Evolutionary conservation across 768 basidiomycete species (phyloP), one percentile per base, ranked within the genome.

Genomic region (Filobasidium floriforme): DNA sequence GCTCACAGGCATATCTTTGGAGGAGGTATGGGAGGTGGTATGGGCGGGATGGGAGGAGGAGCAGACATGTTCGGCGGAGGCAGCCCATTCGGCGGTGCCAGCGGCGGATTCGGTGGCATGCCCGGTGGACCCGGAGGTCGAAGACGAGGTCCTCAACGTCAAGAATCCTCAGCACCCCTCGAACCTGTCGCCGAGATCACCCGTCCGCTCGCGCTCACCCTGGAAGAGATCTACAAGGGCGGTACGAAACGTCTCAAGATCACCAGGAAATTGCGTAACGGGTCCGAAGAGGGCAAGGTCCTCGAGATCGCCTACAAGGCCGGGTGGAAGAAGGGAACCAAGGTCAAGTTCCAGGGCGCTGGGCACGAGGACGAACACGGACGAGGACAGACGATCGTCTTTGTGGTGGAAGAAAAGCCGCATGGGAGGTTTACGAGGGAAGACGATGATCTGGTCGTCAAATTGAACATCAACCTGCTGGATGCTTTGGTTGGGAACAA

Each of bases 191-290:
- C 71, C 10, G 80, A 94, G 75, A 86, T 92, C 76, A 85, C 82
- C 19, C 86, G 87, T 44, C 90, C 92, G 0, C 85, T 98, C 69
- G 84, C 89, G 75, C 92, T 97, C 74, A 86, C 91, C n/a, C 86
- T 99, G 69, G 94, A 98, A 80, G 96, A 99, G 78, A 85, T 99
- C 4, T 98, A 97, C 86, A 92, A 90, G 79, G 94, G 96, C 80
- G 81, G 87, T 1, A 86, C 86, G 28, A 99, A 97, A 79, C 89
- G 86, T 72, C 84, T 99, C 61, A 92, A 91, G 77, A 85, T 98
- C 64, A 86, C 87, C 7, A 86, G 92, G 61, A 84, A 84, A 70
- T 79, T 88, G 54, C 78, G 87, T n/a, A 82, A 84, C 61, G 90
- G 93, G 0, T 79, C 81, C 19, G 86, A 86, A 19, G 90, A 96